Evolutionary conservation across 1,284 basidiomycete species (phyloP).

Genomic region (Fomitopsis pinicola): DNA sequence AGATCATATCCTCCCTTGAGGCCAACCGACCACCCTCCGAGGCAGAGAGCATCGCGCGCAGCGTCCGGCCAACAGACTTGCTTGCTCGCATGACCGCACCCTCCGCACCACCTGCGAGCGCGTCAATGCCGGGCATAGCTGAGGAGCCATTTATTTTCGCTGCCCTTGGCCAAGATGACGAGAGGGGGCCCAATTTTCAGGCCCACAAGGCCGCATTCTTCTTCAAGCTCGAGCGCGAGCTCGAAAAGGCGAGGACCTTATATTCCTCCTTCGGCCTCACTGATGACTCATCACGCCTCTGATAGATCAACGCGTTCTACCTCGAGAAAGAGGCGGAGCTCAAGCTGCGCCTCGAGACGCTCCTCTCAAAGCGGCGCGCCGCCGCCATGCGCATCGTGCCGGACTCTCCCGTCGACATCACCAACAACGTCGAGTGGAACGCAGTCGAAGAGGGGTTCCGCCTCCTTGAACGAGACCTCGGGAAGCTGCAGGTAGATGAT

Average conservation of each 20-base stretch:
- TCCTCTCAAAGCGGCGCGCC: conserved; percentile 90
- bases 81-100: conserved; percentile 21
- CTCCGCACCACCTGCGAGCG: background rate
- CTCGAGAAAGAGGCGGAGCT: conserved; percentile 97
- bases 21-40: conserved; percentile 88
- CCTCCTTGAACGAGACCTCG: conserved; percentile 92
- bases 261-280: background rate
- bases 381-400: conserved; percentile 70
- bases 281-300: conserved; percentile 1
- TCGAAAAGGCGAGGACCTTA: conserved; percentile 78
- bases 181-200: conserved; percentile 75
- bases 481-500: conserved; percentile 80
- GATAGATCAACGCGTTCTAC: conserved; percentile 95
- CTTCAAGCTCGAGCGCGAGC: conserved; percentile 96
- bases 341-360: conserved; percentile 85
- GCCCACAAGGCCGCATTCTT: conserved; percentile 98
- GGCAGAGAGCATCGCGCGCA: conserved; percentile 82
- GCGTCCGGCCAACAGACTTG: conserved; percentile 70
- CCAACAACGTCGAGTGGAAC: conserved; percentile 82
- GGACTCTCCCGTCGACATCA: conserved; percentile 49
- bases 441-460: conserved; percentile 96
- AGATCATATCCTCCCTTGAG: conserved; percentile 98
- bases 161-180: conserved; percentile 58
- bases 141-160: conserved; percentile 55
- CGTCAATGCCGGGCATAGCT: background rate